phyloP scores from a whole-genome alignment of 129 eudicot species.

The Escallonia herrerae region DNA sequence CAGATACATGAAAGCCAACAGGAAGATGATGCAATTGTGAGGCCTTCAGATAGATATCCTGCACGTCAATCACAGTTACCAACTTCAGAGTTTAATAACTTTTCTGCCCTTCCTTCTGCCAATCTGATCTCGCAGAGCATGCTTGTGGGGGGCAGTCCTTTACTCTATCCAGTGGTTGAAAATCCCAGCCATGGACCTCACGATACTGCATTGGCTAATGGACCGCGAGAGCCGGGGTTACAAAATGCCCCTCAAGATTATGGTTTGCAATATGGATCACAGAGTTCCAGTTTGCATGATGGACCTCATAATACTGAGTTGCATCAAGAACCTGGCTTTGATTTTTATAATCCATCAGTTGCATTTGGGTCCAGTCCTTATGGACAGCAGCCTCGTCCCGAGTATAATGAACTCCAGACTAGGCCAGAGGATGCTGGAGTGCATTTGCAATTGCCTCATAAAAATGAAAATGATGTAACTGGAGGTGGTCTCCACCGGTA shows the following conservation, averaged over 20 bases:
- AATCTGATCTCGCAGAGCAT: not conserved
- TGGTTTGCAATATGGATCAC: not conserved
- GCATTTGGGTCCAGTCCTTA: not conserved
- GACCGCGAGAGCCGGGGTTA: not conserved
- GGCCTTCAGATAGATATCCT: not conserved
- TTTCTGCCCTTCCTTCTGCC: not conserved
- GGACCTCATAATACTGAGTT: not conserved
- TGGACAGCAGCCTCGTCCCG: not conserved
- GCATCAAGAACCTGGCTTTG: not conserved
- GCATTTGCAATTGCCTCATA: slow-evolving; percentile 17
- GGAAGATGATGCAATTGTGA: not conserved
- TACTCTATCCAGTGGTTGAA: not conserved
- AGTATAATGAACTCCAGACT: not conserved
- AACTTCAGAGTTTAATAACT: not conserved
- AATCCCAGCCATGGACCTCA: not conserved
- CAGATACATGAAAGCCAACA: not conserved
- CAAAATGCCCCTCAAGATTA: not conserved
- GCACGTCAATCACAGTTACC: not conserved
- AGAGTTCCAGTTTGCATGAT: not conserved
- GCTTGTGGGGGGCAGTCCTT: not conserved
- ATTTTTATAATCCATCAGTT: not conserved
- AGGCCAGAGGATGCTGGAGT: slow-evolving; percentile 11
- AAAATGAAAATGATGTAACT: slow-evolving; percentile 23
- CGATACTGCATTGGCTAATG: not conserved
- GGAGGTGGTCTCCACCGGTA: slow-evolving; percentile 20